Evolutionary conservation across 306 rosid genomes (phyloP).

Genomic region (Boehmeria nivea): DNA sequence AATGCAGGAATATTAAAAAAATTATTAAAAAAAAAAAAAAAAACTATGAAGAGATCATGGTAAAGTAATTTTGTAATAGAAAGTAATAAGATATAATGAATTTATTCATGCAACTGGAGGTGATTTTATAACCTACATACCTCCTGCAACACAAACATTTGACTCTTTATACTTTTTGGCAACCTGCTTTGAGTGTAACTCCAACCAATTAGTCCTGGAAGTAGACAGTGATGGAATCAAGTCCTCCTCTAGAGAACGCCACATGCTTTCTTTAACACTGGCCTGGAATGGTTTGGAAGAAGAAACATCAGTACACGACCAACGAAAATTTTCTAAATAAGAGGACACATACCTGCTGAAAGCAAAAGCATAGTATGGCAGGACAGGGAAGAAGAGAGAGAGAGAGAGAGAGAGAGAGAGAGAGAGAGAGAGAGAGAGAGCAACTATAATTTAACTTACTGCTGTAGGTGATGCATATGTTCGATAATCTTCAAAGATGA

Average conservation of each 20-base stretch:
- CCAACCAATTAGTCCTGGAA: slow-evolving; percentile 83
- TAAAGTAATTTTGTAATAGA: not conserved
- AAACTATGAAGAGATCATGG: not conserved
- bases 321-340: not conserved
- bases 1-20: not conserved
- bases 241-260: slow-evolving; percentile 94
- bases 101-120: slow-evolving; percentile 15
- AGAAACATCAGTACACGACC: slow-evolving; percentile 25
- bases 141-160: slow-evolving; percentile 82
- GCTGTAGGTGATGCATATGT: slow-evolving; percentile 85
- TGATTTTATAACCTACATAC: slow-evolving; percentile 44
- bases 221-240: slow-evolving; percentile 64
- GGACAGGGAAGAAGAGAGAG: slow-evolving; percentile 6
- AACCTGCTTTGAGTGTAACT: slow-evolving; percentile 70
- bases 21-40: not conserved
- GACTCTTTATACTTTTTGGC: slow-evolving; percentile 50
- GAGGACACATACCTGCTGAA: not conserved
- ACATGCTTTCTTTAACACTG: slow-evolving; percentile 57
- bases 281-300: slow-evolving; percentile 48
- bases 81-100: not conserved
- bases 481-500: slow-evolving; percentile 82
- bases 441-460: slow-evolving; percentile 50
- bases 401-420: slow-evolving; percentile 6
- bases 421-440: slow-evolving; percentile 3
- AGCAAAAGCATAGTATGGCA: too few relatives aligned